phyloP scores from a whole-genome alignment of 2,329 filamentous ascomycete species.

The Aspergillus pseudonomiae region DNA sequence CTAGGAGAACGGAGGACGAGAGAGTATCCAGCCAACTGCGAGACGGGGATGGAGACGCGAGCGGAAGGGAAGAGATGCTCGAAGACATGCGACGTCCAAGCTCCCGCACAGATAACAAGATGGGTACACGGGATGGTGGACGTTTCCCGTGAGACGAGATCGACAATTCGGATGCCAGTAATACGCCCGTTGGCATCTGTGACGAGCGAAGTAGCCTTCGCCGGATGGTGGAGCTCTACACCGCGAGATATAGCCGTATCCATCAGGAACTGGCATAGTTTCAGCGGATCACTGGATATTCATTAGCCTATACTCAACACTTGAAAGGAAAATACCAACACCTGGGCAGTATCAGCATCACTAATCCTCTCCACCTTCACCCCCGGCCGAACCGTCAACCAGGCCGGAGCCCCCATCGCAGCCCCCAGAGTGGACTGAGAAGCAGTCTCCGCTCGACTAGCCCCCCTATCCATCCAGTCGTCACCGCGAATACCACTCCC shows the following conservation, averaged over 20 bases:
- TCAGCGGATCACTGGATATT: conserved; percentile 62
- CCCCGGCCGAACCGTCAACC: conserved; percentile 61
- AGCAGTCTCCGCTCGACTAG: conserved; percentile 62
- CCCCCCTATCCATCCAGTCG: conserved; percentile 69
- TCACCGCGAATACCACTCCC: conserved; percentile 53
- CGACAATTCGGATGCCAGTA: conserved; percentile 55
- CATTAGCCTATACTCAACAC: not conserved
- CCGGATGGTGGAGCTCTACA: conserved; percentile 68
- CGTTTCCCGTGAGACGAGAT: conserved; percentile 34
- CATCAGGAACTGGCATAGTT: conserved; percentile 68
- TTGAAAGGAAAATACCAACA: conserved; percentile 50
- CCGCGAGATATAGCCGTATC: conserved; percentile 60
- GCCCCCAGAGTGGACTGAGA: conserved; percentile 40
- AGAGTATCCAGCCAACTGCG: conserved; percentile 70
- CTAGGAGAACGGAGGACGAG: conserved; percentile 66
- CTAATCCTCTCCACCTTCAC: conserved; percentile 65
- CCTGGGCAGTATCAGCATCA: conserved; percentile 63
- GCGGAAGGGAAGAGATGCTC: conserved; percentile 64
- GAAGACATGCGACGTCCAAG: conserved; percentile 73
- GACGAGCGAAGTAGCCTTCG: conserved; percentile 56
- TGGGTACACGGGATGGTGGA: conserved; percentile 61
- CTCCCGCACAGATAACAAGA: conserved; percentile 69
- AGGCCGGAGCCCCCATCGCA: conserved; percentile 51
- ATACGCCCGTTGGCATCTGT: conserved; percentile 56
- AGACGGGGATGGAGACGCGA: conserved; percentile 57